Evolutionary conservation across 2,329 filamentous ascomycete genomes (phyloP).

Genomic region (Fusarium denticulatum): DNA sequence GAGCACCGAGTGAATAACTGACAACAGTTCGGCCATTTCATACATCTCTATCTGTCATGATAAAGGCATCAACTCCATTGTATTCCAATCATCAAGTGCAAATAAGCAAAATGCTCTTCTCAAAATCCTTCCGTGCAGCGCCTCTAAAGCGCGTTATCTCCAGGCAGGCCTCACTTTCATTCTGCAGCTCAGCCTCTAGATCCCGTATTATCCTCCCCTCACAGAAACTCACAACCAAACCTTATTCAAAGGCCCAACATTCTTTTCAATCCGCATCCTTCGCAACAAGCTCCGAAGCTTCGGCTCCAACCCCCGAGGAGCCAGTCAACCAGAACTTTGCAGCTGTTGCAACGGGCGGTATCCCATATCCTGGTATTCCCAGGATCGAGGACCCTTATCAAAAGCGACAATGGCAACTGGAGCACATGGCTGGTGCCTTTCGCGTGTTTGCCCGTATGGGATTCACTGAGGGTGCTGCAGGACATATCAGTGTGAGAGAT

Average conservation of each 20-base stretch:
- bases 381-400: slow-evolving; percentile 60
- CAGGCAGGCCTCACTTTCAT: slow-evolving; percentile 19
- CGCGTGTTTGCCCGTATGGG: slow-evolving; percentile 58
- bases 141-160: slow-evolving; percentile 18
- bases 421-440: slow-evolving; percentile 59
- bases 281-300: slow-evolving; percentile 35
- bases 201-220: slow-evolving; percentile 3
- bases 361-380: slow-evolving; percentile 62
- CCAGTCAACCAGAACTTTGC: slow-evolving; percentile 39
- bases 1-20: background rate
- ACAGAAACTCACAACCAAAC: background rate
- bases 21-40: background rate
- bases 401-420: slow-evolving; percentile 49
- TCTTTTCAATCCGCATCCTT: slow-evolving; percentile 16
- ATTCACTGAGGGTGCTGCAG: slow-evolving; percentile 69
- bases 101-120: slow-evolving; percentile 24
- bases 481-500: slow-evolving; percentile 72
- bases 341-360: slow-evolving; percentile 44
- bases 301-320: background rate
- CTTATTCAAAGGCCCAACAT: background rate
- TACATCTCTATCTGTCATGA: background rate
- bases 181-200: slow-evolving; percentile 10
- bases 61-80: background rate
- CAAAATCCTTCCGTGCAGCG: slow-evolving; percentile 9
- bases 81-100: background rate